Percentiles rank a stretch among this genome's conserved stretches.
These are phyloP conservation scores for Strigomonas galati DNA, from an alignment of 208 protist genomes.

Conservation along the genomic window DNA sequence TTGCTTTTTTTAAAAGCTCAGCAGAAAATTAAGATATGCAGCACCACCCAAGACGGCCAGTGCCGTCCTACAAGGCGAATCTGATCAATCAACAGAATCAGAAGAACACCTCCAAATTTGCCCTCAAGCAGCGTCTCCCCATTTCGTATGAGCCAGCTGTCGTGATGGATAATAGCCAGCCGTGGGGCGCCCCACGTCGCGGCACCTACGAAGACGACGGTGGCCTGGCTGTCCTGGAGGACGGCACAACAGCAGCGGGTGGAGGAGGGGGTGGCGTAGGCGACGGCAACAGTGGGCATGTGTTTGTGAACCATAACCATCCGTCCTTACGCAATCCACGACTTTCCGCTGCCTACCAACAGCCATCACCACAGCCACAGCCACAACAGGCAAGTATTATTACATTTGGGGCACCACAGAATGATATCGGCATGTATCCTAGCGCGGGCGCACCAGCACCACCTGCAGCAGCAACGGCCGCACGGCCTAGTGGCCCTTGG, in stretches of 20 bases:
- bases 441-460: too few species aligned
- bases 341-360: too few species aligned
- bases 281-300: conserved; percentile 1
- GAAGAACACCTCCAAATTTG: too few species aligned
- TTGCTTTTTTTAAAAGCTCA: too few species aligned
- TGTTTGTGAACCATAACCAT: conserved; percentile 31
- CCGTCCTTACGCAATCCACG: too few species aligned
- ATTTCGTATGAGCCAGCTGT: conserved; percentile 7
- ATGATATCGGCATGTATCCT: too few species aligned
- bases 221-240: neutral
- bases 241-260: neutral
- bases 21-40: too few species aligned
- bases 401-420: conserved; percentile 27
- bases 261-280: too few species aligned
- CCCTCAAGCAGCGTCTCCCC: conserved; percentile 13
- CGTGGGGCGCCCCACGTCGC: neutral
- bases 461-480: too few species aligned
- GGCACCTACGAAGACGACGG: neutral
- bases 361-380: neutral
- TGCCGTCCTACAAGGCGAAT: neutral
- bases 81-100: too few species aligned
- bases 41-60: too few species aligned
- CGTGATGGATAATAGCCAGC: neutral
- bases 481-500: too few species aligned
- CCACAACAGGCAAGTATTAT: conserved; percentile 24